A percentile compares a stretch with the other conserved stretches of the same genome.
Evolutionary conservation across 306 rosid genomes (phyloP).

Genomic region (Phaseolus lunatus): DNA sequence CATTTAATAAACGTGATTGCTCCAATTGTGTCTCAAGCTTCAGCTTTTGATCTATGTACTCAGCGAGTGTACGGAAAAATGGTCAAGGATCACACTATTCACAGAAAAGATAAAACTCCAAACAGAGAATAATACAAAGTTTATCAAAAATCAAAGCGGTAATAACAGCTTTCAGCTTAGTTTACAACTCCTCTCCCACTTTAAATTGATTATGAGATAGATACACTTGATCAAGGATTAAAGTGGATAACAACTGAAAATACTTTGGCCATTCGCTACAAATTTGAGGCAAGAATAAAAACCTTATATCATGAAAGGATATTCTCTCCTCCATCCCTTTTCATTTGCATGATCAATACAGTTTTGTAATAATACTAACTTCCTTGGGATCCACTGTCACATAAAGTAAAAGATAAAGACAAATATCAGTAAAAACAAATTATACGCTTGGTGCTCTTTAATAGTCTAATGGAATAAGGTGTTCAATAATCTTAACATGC

Average conservation of each 20-base stretch:
- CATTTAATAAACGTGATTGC: conserved; percentile 61
- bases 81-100: conserved; percentile 61
- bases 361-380: conserved; percentile 63
- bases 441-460: background rate
- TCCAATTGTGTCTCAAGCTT: conserved; percentile 62
- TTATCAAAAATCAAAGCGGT: background rate
- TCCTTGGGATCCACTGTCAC: conserved; percentile 75
- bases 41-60: conserved; percentile 57
- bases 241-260: conserved; percentile 29
- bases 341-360: conserved; percentile 84
- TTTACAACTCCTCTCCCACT: background rate
- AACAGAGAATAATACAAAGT: conserved; percentile 28
- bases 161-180: conserved; percentile 10
- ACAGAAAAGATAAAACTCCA: conserved; percentile 4
- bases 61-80: conserved; percentile 57
- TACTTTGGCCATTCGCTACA: conserved; percentile 23
- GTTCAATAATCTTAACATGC: conserved; percentile 23
- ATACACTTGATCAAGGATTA: conserved; percentile 38
- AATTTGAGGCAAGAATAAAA: conserved; percentile 27
- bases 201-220: background rate
- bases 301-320: conserved; percentile 60
- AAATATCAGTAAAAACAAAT: conserved; percentile 29
- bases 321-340: conserved; percentile 94
- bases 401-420: conserved; percentile 29
- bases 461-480: conserved; percentile 15